These are phyloP conservation scores for Backusella macrospora DNA, from an alignment of 192 early-diverging fungal species.

Conservation along the genomic window DNA sequence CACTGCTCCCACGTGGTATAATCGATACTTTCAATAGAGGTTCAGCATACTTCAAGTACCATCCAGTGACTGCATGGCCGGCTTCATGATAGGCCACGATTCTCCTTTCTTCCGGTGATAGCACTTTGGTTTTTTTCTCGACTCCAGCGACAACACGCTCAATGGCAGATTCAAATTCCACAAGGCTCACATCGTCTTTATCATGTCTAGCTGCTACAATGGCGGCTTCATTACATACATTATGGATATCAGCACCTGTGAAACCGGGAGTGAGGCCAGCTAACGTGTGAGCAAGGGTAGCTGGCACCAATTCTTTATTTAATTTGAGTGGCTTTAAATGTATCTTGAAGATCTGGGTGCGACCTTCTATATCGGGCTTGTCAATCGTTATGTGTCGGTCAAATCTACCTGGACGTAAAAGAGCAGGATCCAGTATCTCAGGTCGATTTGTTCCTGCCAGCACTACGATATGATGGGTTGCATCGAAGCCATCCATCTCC, in stretches of 20 bases:
- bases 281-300: constrained; percentile 77
- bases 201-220: constrained; percentile 90
- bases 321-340: constrained; percentile 93
- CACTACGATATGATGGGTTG: constrained; percentile 88
- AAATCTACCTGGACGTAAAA: constrained; percentile 96
- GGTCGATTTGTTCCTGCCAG: constrained; percentile 97
- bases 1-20: constrained; percentile 92
- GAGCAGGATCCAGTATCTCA: constrained; percentile 95
- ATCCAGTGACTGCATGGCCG: constrained; percentile 97
- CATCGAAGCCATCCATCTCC: constrained; percentile 98
- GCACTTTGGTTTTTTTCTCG: constrained; percentile 96
- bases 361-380: constrained; percentile 94
- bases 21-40: constrained; percentile 98
- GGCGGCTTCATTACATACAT: constrained; percentile 99
- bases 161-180: constrained; percentile 96
- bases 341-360: constrained; percentile 93
- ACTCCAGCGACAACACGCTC: constrained; percentile 97
- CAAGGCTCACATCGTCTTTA: constrained; percentile 73
- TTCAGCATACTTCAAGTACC: constrained; percentile 95
- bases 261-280: constrained; percentile 97
- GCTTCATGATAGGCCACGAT: constrained; percentile 99
- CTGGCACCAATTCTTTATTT: constrained; percentile 77
- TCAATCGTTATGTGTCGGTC: constrained; percentile 98
- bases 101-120: constrained; percentile 97
- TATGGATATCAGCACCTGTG: constrained; percentile 96